Evolutionary conservation across 495 filamentous ascomycete genomes (phyloP).

Genomic region (Xylaria nigripes): DNA sequence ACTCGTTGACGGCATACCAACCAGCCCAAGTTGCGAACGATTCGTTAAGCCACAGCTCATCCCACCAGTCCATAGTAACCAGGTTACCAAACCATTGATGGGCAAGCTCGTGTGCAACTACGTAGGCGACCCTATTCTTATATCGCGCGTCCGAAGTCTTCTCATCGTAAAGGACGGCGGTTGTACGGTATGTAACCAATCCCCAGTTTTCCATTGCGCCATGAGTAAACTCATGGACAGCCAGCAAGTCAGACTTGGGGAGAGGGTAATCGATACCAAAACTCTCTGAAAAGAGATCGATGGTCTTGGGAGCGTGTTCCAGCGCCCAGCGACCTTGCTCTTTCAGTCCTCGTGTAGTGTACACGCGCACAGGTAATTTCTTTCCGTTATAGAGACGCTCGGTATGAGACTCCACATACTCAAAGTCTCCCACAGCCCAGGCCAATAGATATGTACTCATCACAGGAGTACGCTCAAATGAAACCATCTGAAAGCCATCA

Average conservation of each 20-base stretch:
- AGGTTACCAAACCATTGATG: slow-evolving; percentile 99
- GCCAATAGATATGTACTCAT: slow-evolving; percentile 98
- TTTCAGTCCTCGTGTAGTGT: slow-evolving; percentile 84
- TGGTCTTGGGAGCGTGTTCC: slow-evolving; percentile 75
- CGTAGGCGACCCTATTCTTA: slow-evolving; percentile 87
- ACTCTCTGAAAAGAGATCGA: slow-evolving; percentile 91
- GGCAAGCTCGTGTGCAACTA: slow-evolving; percentile 88
- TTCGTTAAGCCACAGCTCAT: slow-evolving; percentile 93
- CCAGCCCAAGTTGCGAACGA: slow-evolving; percentile 98
- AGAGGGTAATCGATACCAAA: slow-evolving; percentile 94
- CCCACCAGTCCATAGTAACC: slow-evolving; percentile 87
- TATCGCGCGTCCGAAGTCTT: slow-evolving; percentile 79
- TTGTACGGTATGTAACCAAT: slow-evolving; percentile 90
- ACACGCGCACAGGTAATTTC: slow-evolving; percentile 86
- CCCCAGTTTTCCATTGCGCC: slow-evolving; percentile 80
- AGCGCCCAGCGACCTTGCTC: slow-evolving; percentile 81
- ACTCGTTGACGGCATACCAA: slow-evolving; percentile 84
- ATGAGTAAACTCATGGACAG: slow-evolving; percentile 84
- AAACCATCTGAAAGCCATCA: slow-evolving; percentile 63
- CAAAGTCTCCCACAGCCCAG: slow-evolving; percentile 95
- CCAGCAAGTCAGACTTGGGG: slow-evolving; percentile 89
- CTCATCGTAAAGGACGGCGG: slow-evolving; percentile 86
- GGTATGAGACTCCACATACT: slow-evolving; percentile 87
- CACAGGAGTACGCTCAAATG: slow-evolving; percentile 76
- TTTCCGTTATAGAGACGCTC: slow-evolving; percentile 81